These are phyloP conservation scores for Chrysoporthe austroafricana DNA, from an alignment of 2,329 filamentous ascomycete species.

Conservation along the genomic window DNA sequence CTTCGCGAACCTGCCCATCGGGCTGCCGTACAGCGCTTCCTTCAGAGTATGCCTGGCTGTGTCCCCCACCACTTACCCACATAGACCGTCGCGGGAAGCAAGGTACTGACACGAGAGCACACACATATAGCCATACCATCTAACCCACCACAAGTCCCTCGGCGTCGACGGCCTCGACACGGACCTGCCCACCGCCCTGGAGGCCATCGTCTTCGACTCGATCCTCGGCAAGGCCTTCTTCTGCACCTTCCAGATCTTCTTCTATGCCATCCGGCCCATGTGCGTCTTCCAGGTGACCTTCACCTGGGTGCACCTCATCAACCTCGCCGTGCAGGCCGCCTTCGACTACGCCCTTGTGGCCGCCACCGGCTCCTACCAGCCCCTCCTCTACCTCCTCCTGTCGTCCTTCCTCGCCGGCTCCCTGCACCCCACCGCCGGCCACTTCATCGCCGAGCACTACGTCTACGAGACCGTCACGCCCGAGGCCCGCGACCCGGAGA, in stretches of 20 bases:
- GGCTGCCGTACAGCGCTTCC: constrained; percentile 91
- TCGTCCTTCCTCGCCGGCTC: constrained; percentile 93
- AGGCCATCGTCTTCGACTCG: constrained; percentile 92
- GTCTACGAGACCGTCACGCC: constrained; percentile 70
- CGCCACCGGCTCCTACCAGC: constrained; percentile 58
- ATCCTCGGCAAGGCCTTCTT: constrained; percentile 98
- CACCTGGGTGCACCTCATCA: constrained; percentile 82
- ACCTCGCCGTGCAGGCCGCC: constrained; percentile 73
- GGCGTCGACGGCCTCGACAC: constrained; percentile 96
- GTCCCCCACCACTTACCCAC: too few species aligned
- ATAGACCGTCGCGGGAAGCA: neutral
- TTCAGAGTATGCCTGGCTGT: constrained; percentile 71
- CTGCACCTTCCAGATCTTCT: constrained; percentile 98
- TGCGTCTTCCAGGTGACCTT: constrained; percentile 88
- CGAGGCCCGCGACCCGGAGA: constrained; percentile 59
- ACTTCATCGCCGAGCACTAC: constrained; percentile 99
- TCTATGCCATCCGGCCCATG: constrained; percentile 97
- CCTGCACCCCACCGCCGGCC: constrained; percentile 90
- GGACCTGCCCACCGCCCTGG: constrained; percentile 88
- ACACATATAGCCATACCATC: constrained; percentile 77
- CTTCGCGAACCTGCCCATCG: constrained; percentile 94
- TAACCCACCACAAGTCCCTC: constrained; percentile 98
- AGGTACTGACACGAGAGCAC: neutral
- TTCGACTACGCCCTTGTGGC: constrained; percentile 76
- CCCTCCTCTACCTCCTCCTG: constrained; percentile 81